Percentiles rank a stretch among this genome's conserved stretches.
Conservation (phyloP, 1,139 yeast species). For the Zygoascus sp. region DNA sequence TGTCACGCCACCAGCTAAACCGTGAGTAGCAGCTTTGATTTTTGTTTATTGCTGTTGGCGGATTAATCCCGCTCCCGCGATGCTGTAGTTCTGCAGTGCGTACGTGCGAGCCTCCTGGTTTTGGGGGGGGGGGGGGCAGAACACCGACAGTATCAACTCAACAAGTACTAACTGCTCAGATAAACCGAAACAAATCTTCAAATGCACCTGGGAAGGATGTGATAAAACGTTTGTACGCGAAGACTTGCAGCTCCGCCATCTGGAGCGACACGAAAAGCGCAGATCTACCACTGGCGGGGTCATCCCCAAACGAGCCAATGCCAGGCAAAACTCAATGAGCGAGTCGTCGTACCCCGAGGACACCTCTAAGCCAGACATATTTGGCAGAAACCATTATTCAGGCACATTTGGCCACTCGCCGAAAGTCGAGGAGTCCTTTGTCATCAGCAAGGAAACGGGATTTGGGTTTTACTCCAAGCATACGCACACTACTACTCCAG, state of each 20-base stretch:
- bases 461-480: background rate
- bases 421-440: background rate
- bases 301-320: slow-evolving; percentile 12
- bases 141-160: background rate
- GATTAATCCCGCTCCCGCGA: background rate
- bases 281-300: slow-evolving; percentile 11
- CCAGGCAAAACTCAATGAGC: background rate
- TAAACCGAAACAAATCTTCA: slow-evolving; percentile 41
- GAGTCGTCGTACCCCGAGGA: background rate
- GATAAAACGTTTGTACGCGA: slow-evolving; percentile 56
- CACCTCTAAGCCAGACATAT: background rate
- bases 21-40: slow-evolving; percentile 26
- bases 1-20: slow-evolving; percentile 38
- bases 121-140: background rate
- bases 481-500: background rate
- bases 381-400: background rate
- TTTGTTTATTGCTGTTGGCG: too few relatives aligned
- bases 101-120: too few relatives aligned
- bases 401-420: background rate
- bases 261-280: slow-evolving; percentile 45
- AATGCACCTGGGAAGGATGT: slow-evolving; percentile 49
- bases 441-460: background rate
- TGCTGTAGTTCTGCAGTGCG: background rate
- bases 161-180: slow-evolving; percentile 18
- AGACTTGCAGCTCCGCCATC: slow-evolving; percentile 49